phyloP scores from a whole-genome alignment of 202 grass and related monocot species.

The Dendrocalamus latiflorus region DNA sequence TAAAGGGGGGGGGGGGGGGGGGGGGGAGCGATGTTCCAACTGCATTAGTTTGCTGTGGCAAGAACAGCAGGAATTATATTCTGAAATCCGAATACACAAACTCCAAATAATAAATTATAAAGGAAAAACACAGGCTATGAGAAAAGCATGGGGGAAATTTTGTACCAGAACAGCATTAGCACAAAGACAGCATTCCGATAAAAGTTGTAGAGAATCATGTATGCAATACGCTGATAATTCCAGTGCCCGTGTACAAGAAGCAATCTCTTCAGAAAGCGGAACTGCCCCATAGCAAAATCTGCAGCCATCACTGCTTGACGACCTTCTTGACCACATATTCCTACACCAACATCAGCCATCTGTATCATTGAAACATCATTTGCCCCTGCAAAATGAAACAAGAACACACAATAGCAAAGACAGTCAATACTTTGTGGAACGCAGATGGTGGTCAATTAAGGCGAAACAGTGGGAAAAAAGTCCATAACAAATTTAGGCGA shows the following conservation, averaged over 20 bases:
- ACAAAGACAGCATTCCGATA: no score
- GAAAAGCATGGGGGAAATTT: neutral
- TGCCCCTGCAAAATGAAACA: conserved; percentile 60
- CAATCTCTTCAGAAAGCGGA: no score
- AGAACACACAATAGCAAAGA: neutral
- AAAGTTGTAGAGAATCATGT: no score
- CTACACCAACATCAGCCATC: no score
- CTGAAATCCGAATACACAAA: conserved; percentile 3
- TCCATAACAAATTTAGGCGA: neutral
- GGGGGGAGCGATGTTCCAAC: no score
- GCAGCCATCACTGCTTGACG: no score
- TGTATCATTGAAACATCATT: conserved; percentile 99
- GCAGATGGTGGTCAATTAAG: neutral
- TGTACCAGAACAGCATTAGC: conserved; percentile 97
- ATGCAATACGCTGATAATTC: no score
- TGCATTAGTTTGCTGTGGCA: neutral
- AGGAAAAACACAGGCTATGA: neutral
- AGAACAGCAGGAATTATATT: neutral
- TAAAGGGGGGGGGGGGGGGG: no score
- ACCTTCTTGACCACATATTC: no score
- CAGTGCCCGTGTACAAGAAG: no score
- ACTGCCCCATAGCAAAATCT: no score
- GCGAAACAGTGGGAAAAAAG: neutral
- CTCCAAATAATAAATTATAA: neutral
- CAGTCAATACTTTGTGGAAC: neutral